phyloP scores from a whole-genome alignment of 2,329 filamentous ascomycete species.

The Xylariaceae sp. region DNA sequence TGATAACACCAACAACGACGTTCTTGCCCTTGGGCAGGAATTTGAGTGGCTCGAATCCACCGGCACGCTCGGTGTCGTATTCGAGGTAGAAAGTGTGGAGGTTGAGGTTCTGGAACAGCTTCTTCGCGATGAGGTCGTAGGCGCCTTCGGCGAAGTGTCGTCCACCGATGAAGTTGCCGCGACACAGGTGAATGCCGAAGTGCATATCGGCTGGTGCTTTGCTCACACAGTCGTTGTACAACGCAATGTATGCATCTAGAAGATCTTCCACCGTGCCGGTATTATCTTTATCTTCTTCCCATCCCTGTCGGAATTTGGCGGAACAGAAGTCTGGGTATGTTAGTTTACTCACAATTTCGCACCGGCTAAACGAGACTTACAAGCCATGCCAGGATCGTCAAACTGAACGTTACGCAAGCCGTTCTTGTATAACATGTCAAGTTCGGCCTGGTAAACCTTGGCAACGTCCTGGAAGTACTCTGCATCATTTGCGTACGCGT shows the following conservation, averaged over 20 bases:
- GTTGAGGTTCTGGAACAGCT: conserved; percentile 61
- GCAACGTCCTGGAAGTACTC: conserved; percentile 66
- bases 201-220: conserved; percentile 68
- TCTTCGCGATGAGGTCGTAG: conserved; percentile 65
- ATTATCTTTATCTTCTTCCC: conserved; percentile 66
- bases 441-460: conserved; percentile 62
- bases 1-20: conserved; percentile 63
- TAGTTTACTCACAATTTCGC: neutral
- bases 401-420: conserved; percentile 66
- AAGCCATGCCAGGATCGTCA: conserved; percentile 65
- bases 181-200: conserved; percentile 74
- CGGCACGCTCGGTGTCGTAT: conserved; percentile 64
- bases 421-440: conserved; percentile 59
- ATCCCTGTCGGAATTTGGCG: conserved; percentile 67
- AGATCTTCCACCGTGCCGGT: conserved; percentile 66
- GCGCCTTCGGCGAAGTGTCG: conserved; percentile 65
- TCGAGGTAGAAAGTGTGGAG: conserved; percentile 69
- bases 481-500: conserved; percentile 54
- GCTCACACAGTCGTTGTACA: conserved; percentile 71
- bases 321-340: conserved; percentile 65
- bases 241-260: conserved; percentile 70
- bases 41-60: conserved; percentile 64
- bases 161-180: conserved; percentile 64
- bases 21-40: conserved; percentile 59
- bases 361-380: conserved; percentile 35